Evolutionary conservation across 495 filamentous ascomycete species (phyloP).

Genomic region (Xylaria curta): DNA sequence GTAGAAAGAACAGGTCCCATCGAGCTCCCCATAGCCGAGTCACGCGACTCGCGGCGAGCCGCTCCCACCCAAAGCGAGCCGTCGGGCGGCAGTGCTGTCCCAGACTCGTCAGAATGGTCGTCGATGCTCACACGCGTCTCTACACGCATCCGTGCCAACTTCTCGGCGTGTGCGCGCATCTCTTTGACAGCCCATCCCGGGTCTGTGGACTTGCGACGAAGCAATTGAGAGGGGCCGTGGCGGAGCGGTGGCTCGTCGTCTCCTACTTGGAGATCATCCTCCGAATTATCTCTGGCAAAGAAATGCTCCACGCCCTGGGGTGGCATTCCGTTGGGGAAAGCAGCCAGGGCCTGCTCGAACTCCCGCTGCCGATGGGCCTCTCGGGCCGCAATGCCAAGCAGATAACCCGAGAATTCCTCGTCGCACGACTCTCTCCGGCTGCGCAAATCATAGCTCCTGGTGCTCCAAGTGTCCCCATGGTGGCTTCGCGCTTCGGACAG

Average conservation of each 20-base stretch:
- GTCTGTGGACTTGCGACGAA: slow-evolving; percentile 52
- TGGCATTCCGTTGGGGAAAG: slow-evolving; percentile 54
- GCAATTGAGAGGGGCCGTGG: slow-evolving; percentile 43
- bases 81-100: slow-evolving; percentile 49
- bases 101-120: slow-evolving; percentile 51
- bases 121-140: slow-evolving; percentile 38
- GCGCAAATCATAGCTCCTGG: slow-evolving; percentile 42
- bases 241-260: slow-evolving; percentile 42
- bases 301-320: slow-evolving; percentile 61
- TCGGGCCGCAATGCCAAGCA: slow-evolving; percentile 75
- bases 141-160: slow-evolving; percentile 34
- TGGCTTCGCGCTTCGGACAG: slow-evolving; percentile 32
- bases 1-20: slow-evolving; percentile 48
- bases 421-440: slow-evolving; percentile 67
- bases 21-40: slow-evolving; percentile 45
- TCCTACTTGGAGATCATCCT: slow-evolving; percentile 47
- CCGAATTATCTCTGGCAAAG: slow-evolving; percentile 59
- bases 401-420: slow-evolving; percentile 72
- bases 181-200: slow-evolving; percentile 59
- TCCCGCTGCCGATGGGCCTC: slow-evolving; percentile 73
- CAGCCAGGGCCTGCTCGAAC: slow-evolving; percentile 55
- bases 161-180: slow-evolving; percentile 56
- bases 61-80: slow-evolving; percentile 51
- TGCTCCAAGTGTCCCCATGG: slow-evolving; percentile 47
- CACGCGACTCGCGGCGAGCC: slow-evolving; percentile 41